Conservation (phyloP, 73 alveolate species). For the Vitrella brassicaformis region DNA sequence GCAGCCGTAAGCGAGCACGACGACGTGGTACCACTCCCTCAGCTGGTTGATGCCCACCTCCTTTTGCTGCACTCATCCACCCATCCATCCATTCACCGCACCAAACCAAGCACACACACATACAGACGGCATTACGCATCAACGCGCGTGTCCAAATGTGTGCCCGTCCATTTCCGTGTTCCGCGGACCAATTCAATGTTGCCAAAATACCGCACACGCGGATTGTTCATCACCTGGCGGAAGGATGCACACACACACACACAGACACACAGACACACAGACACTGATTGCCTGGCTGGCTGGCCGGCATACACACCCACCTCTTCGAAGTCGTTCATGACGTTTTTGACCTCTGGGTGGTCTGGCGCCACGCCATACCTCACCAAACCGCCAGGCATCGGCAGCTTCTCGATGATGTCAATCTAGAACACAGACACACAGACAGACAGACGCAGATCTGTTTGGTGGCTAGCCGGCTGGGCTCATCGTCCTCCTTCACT, state of each 20-base stretch:
- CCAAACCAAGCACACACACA: too few species aligned
- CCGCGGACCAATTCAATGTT: too few species aligned
- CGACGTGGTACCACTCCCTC: too few species aligned
- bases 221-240: too few species aligned
- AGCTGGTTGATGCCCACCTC: too few species aligned
- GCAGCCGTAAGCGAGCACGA: too few species aligned
- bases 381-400: constrained; percentile 64
- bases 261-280: not conserved
- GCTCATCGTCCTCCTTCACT: not conserved
- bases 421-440: not conserved
- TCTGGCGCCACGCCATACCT: constrained; percentile 71
- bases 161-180: too few species aligned
- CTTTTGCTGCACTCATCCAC: too few species aligned
- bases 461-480: not conserved
- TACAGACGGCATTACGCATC: too few species aligned
- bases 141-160: too few species aligned
- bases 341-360: constrained; percentile 59
- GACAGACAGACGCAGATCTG: not conserved
- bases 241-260: not conserved
- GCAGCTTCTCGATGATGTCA: constrained; percentile 8
- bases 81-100: too few species aligned
- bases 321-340: constrained; percentile 46
- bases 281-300: not conserved
- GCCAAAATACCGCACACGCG: too few species aligned
- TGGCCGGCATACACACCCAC: not conserved